phyloP scores from a whole-genome alignment of 495 filamentous ascomycete genomes.

The Cercophora samala region DNA sequence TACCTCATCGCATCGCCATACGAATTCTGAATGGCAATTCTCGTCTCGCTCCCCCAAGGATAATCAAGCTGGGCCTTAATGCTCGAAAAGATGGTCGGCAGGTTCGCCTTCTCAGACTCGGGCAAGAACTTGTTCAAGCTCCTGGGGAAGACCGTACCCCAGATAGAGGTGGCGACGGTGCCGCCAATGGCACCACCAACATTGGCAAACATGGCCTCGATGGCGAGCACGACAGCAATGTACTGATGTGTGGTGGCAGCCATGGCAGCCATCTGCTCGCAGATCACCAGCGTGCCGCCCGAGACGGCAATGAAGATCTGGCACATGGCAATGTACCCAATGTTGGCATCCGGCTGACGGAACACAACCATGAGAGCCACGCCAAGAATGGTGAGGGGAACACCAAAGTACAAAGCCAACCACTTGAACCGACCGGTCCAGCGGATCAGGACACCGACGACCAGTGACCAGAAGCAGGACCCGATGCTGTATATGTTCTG shows the following conservation, averaged over 20 bases:
- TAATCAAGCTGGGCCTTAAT: conserved; percentile 53
- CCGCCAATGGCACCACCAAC: conserved; percentile 65
- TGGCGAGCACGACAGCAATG: conserved; percentile 62
- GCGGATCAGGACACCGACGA: conserved; percentile 56
- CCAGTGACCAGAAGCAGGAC: conserved; percentile 58
- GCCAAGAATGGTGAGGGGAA: conserved; percentile 63
- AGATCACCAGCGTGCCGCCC: conserved; percentile 57
- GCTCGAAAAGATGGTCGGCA: conserved; percentile 51
- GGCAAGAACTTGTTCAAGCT: conserved; percentile 57
- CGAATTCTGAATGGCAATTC: conserved; percentile 53
- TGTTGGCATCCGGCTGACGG: conserved; percentile 43
- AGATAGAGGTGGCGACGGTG: conserved; percentile 63
- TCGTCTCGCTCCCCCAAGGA: conserved; percentile 45
- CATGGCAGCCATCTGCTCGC: conserved; percentile 65
- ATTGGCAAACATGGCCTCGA: conserved; percentile 57
- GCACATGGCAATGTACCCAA: conserved; percentile 71
- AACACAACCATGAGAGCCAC: conserved; percentile 59
- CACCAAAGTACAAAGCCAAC: conserved; percentile 59
- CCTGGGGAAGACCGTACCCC: conserved; percentile 56
- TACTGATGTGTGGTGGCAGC: conserved; percentile 62
- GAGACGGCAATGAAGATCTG: conserved; percentile 76
- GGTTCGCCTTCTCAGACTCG: conserved; percentile 43
- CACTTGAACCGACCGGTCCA: conserved; percentile 57
- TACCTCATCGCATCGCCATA: conserved; percentile 55
- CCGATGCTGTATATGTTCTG: conserved; percentile 66